Percentiles rank a stretch among this genome's conserved stretches.
phyloP scores from a whole-genome alignment of 495 filamentous ascomycete species.

The Neurospora sp. region DNA sequence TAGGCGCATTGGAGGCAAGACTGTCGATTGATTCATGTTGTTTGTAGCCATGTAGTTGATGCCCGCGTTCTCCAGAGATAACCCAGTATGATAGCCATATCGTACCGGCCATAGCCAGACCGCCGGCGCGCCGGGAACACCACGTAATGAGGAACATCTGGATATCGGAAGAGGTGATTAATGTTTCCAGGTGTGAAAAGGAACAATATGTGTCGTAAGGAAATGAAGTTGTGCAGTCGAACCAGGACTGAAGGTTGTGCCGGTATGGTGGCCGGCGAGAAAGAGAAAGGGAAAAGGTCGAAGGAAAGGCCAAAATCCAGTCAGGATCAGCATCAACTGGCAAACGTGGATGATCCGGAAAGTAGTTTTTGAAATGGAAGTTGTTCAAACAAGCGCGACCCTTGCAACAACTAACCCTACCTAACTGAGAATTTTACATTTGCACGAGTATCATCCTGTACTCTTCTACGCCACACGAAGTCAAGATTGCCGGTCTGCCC shows the following conservation, averaged over 20 bases:
- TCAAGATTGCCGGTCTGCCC: not conserved
- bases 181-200: not conserved
- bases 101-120: constrained; percentile 37
- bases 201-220: not conserved
- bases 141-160: constrained; percentile 39
- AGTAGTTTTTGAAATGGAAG: not conserved
- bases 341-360: not conserved
- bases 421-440: not conserved
- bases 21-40: constrained; percentile 31
- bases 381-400: constrained; percentile 4
- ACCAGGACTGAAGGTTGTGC: not conserved
- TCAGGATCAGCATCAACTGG: constrained; percentile 3
- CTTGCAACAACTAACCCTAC: constrained; percentile 1
- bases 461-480: not conserved
- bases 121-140: constrained; percentile 38
- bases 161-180: not conserved
- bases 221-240: not conserved
- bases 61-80: constrained; percentile 33
- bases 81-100: constrained; percentile 37
- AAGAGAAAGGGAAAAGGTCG: not conserved
- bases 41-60: constrained; percentile 35
- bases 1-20: constrained; percentile 25
- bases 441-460: not conserved
- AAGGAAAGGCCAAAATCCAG: not conserved
- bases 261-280: not conserved